These are phyloP conservation scores for Lunasporangiospora selenospora DNA, from an alignment of 192 early-diverging fungal genomes.

Conservation along the genomic window DNA sequence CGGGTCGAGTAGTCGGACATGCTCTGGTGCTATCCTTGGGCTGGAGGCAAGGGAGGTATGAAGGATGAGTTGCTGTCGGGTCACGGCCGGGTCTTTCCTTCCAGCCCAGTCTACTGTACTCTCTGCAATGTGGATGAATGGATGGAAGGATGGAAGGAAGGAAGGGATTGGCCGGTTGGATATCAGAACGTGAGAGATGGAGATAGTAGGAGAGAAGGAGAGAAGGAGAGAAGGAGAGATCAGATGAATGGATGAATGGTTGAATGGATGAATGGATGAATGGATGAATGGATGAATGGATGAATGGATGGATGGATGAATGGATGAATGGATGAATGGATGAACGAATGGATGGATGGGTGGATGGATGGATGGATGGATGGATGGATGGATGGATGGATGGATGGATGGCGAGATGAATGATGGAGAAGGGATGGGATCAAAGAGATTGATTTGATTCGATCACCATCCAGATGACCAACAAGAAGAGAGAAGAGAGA, in stretches of 20 bases:
- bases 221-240: neutral
- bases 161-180: neutral
- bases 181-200: neutral
- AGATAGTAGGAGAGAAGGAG: neutral
- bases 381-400: neutral
- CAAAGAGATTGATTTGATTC: too few relatives aligned
- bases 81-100: too few relatives aligned
- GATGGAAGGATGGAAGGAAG: neutral
- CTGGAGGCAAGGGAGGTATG: too few relatives aligned
- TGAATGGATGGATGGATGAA: neutral
- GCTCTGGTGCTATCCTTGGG: conserved; percentile 7
- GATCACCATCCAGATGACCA: too few relatives aligned
- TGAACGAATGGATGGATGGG: neutral
- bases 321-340: neutral
- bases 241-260: neutral
- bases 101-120: too few relatives aligned
- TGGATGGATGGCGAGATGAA: neutral
- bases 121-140: neutral
- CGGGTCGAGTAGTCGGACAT: conserved; percentile 30
- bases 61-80: too few relatives aligned
- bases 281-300: neutral
- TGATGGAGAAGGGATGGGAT: too few relatives aligned
- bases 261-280: neutral
- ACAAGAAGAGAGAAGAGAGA: neutral
- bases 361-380: too few relatives aligned